phyloP scores from a whole-genome alignment of 768 basidiomycete genomes.

The Suillus spraguei region DNA sequence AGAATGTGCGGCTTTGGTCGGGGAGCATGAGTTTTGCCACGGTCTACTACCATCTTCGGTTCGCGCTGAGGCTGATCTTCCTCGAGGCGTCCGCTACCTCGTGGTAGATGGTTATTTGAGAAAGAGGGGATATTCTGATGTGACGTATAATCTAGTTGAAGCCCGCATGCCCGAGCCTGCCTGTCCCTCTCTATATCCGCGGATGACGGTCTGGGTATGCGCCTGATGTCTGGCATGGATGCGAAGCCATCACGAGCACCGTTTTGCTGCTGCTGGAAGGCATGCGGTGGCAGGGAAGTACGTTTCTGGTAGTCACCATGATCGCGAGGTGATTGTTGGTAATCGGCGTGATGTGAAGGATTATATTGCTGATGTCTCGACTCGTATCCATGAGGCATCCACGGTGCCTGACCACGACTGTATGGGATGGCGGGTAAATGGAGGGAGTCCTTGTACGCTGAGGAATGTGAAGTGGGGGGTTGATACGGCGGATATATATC shows the following conservation, averaged over 20 bases:
- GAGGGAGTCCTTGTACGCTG: constrained; percentile 20
- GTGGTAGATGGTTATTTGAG: constrained; percentile 1
- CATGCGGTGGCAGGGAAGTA: constrained; percentile 19
- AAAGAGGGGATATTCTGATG: constrained; percentile 5
- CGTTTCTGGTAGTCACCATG: constrained; percentile 15
- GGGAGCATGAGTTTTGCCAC: constrained; percentile 18
- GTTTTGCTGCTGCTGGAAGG: constrained; percentile 16
- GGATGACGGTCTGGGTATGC: constrained; percentile 22
- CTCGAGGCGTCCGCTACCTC: not conserved
- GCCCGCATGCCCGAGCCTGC: constrained; percentile 29
- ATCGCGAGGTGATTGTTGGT: constrained; percentile 18
- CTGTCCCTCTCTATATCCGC: constrained; percentile 33
- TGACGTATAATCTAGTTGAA: constrained; percentile 9
- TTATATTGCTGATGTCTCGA: constrained; percentile 18
- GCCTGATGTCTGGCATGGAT: constrained; percentile 25
- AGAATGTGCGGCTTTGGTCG: constrained; percentile 22
- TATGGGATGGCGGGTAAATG: constrained; percentile 23
- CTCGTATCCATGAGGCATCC: constrained; percentile 24
- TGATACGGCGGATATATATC: constrained; percentile 10
- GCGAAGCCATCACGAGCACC: constrained; percentile 17
- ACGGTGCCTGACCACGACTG: constrained; percentile 12
- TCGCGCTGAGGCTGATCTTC: constrained; percentile 9
- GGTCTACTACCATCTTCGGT: constrained; percentile 7
- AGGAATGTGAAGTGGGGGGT: constrained; percentile 27
- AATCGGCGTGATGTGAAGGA: constrained; percentile 10